Evolutionary conservation across 371 early-diverging fungal species (phyloP), one percentile per base, ranked within the genome.

Genomic region (Mucor velutinosus): DNA sequence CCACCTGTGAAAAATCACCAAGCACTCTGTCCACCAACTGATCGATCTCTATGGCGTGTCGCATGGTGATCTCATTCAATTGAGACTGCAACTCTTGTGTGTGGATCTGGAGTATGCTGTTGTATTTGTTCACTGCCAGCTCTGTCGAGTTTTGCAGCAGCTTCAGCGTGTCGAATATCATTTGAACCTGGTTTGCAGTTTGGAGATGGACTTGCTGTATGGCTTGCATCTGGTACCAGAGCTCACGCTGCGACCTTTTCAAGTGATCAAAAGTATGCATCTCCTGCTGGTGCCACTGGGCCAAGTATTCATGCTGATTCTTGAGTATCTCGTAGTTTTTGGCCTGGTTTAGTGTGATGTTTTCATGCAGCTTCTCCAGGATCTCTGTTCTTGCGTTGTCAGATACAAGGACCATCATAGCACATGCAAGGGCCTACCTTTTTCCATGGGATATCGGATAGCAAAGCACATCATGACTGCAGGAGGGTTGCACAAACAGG

Each of bases 391-490:
- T n/a, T n/a, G n/a, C n/a, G n/a, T n/a, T 15, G 60, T 32, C 41
- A 32, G 7, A 17, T 14, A 14, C 6, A 33, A 33, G 7, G 35
- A 33, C 35, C 35, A 33, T 33, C 35, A 6, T 8, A 33, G 35
- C 35, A 33, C 35, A 21, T 32, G 14, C 17, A n/a, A 32, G n/a
- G 23, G 14, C 23, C 0, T 64, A 73, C 73, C 73, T 71, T 68
- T 70, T 37, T 74, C 71, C 25, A 71, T 41, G 14, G 75, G 71
- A 21, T 70, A 71, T 45, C 65, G 35, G 14, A 74, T 65, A 21
- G 75, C 71, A 62, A 71, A 74, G 32, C 75, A 74, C 17, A 74
- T 74, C 35, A 62, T 29, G 1, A 61, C 74, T 74, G 12, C 12
- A 37, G 7, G 29, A 7, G 32, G n/a, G 57, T 32, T 33, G 57